Conservation (phyloP, 306 rosid species). For the Malus asiatica region DNA sequence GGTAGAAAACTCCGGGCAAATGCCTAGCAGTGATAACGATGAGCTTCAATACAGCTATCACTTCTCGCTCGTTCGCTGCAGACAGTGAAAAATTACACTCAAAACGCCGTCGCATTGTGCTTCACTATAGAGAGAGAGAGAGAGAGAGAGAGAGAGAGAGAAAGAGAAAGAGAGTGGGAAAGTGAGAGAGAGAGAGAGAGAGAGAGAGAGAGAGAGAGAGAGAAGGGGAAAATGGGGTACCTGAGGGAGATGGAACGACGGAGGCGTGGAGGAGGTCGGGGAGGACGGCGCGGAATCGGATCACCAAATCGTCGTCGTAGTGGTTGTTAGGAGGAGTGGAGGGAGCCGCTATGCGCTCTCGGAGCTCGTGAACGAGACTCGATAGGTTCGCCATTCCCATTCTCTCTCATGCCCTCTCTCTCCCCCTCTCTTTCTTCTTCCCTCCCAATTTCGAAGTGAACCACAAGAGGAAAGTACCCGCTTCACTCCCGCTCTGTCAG, state of each 20-base stretch:
- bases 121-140: neutral
- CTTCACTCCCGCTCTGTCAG: neutral
- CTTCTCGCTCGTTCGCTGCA: slow-evolving; percentile 61
- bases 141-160: neutral
- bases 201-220: neutral
- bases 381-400: slow-evolving; percentile 48
- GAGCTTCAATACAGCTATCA: slow-evolving; percentile 63
- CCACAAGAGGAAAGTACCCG: neutral
- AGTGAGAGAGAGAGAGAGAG: neutral
- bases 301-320: slow-evolving; percentile 57
- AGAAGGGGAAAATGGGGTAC: slow-evolving; percentile 6
- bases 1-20: slow-evolving; percentile 75
- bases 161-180: neutral
- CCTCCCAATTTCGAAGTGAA: slow-evolving; percentile 26
- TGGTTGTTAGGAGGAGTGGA: slow-evolving; percentile 39
- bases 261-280: slow-evolving; percentile 67
- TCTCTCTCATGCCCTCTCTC: slow-evolving; percentile 11
- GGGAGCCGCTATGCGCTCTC: slow-evolving; percentile 69
- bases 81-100: neutral
- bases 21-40: slow-evolving; percentile 53
- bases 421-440: slow-evolving; percentile 14
- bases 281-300: slow-evolving; percentile 72
- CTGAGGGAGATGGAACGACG: slow-evolving; percentile 66
- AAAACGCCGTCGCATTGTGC: neutral
- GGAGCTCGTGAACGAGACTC: slow-evolving; percentile 71